Percentiles rank a stretch among this genome's conserved stretches.
Evolutionary conservation across 441 rosid genomes (phyloP).

Genomic region (Viola pubescens): DNA sequence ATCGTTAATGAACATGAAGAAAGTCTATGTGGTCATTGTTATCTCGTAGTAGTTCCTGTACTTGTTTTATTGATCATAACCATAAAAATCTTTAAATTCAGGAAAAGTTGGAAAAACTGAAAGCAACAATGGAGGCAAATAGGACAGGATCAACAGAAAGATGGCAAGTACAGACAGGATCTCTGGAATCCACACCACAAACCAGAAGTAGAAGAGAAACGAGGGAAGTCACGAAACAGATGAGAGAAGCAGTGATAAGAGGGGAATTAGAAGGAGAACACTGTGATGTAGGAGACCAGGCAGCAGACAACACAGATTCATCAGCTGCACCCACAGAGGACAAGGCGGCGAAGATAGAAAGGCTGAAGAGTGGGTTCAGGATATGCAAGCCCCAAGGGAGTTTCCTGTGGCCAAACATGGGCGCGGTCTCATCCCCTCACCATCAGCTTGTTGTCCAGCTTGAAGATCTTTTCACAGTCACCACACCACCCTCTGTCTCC

Average conservation of each 20-base stretch:
- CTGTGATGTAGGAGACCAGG: conserved; percentile 10
- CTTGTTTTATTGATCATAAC: too few relatives aligned
- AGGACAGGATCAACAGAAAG: conserved; percentile 24
- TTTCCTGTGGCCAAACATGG: conserved; percentile 69
- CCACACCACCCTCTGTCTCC: conserved; percentile 40
- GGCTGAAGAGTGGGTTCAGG: conserved; percentile 71
- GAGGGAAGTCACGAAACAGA: conserved; percentile 11
- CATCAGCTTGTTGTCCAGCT: conserved; percentile 25
- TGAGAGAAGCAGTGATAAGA: conserved; percentile 5
- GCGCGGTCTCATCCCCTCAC: conserved; percentile 20
- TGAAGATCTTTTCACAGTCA: conserved; percentile 29
- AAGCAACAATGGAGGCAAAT: conserved; percentile 29
- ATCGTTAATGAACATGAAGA: too few relatives aligned
- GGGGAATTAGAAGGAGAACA: conserved; percentile 14
- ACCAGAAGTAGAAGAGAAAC: conserved; percentile 17
- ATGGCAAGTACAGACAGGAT: conserved; percentile 10
- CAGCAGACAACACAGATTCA: conserved; percentile 15
- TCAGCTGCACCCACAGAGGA: conserved; percentile 23
- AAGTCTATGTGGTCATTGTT: not conserved
- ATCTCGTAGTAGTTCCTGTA: too few relatives aligned
- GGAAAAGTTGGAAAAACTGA: conserved; percentile 45
- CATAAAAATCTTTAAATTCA: conserved; percentile 17
- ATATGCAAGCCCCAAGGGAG: conserved; percentile 75
- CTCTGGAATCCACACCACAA: conserved; percentile 16
- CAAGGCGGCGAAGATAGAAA: conserved; percentile 47